phyloP scores from a whole-genome alignment of 164 flowering plant species.

The Akebia trifoliata region DNA sequence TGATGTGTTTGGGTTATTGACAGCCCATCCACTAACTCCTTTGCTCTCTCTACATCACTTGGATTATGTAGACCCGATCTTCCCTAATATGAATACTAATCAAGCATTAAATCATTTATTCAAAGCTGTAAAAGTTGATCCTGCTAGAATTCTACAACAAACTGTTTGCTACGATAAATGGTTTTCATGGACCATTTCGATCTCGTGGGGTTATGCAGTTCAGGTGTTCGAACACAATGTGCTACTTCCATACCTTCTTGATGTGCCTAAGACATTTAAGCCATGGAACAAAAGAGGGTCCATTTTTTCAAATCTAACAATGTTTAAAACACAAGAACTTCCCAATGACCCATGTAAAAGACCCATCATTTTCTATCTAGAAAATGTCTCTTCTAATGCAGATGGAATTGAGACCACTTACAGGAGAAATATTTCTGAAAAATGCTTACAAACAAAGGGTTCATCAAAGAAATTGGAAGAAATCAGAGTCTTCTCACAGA shows the following conservation, averaged over 20 bases:
- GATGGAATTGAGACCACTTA: slow-evolving; percentile 40
- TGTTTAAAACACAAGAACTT: slow-evolving; percentile 54
- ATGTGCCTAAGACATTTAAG: slow-evolving; percentile 45
- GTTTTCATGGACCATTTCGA: slow-evolving; percentile 43
- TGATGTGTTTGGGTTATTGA: slow-evolving; percentile 59
- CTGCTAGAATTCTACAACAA: slow-evolving; percentile 66
- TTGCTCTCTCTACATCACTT: slow-evolving; percentile 80
- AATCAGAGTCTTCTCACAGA: slow-evolving; percentile 42
- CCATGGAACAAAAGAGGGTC: slow-evolving; percentile 50
- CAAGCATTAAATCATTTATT: slow-evolving; percentile 53
- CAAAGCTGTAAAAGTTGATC: slow-evolving; percentile 49
- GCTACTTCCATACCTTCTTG: slow-evolving; percentile 56
- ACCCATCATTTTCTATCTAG: slow-evolving; percentile 45
- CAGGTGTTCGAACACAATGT: slow-evolving; percentile 57
- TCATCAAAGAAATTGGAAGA: slow-evolving; percentile 27
- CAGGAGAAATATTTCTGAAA: slow-evolving; percentile 23
- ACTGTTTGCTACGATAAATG: slow-evolving; percentile 63
- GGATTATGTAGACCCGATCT: slow-evolving; percentile 61
- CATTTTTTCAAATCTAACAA: slow-evolving; percentile 26
- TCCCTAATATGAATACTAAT: slow-evolving; percentile 53
- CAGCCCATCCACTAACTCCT: slow-evolving; percentile 72
- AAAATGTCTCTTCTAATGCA: slow-evolving; percentile 29
- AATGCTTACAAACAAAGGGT: slow-evolving; percentile 22
- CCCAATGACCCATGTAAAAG: slow-evolving; percentile 59
- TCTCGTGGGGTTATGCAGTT: slow-evolving; percentile 78